Evolutionary conservation across 768 basidiomycete species (phyloP).

Genomic region (Pilatotrama ljubarskyi): DNA sequence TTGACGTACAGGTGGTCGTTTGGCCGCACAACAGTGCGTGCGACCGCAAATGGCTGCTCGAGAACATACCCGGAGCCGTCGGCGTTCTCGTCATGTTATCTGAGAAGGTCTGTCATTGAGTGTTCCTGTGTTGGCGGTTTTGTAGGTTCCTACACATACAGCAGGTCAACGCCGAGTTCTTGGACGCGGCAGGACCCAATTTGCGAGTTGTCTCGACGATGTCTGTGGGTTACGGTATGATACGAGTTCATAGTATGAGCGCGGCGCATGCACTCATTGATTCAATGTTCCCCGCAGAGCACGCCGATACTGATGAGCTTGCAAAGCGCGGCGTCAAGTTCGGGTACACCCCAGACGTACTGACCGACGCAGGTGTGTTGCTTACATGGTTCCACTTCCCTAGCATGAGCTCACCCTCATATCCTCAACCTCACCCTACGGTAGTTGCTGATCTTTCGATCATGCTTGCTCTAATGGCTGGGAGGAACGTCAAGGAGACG

Average conservation of each 20-base stretch:
- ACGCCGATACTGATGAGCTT: conserved; percentile 65
- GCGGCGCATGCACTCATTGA: no score
- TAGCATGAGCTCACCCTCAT: neutral
- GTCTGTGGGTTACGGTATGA: conserved; percentile 84
- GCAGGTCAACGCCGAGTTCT: conserved; percentile 72
- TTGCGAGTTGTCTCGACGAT: conserved; percentile 89
- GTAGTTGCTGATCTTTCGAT: conserved; percentile 89
- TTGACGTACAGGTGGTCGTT: conserved; percentile 39
- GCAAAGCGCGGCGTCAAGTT: conserved; percentile 64
- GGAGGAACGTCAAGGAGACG: conserved; percentile 71
- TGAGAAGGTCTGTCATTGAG: conserved; percentile 56
- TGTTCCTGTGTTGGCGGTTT: conserved; percentile 15
- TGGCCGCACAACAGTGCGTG: conserved; percentile 55
- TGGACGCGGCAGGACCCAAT: conserved; percentile 74
- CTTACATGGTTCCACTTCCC: neutral
- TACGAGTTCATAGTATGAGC: no score
- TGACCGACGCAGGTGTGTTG: conserved; percentile 80
- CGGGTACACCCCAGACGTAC: conserved; percentile 92
- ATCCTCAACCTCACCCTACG: neutral
- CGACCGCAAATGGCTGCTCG: conserved; percentile 68
- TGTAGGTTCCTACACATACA: neutral
- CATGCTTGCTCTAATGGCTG: conserved; percentile 93
- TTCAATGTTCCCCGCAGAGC: conserved; percentile 57
- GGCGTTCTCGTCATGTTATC: conserved; percentile 62
- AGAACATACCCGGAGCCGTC: conserved; percentile 64